These are phyloP conservation scores for Lasiodiplodia sp. DNA, from an alignment of 2,329 filamentous ascomycete species.

Conservation along the genomic window DNA sequence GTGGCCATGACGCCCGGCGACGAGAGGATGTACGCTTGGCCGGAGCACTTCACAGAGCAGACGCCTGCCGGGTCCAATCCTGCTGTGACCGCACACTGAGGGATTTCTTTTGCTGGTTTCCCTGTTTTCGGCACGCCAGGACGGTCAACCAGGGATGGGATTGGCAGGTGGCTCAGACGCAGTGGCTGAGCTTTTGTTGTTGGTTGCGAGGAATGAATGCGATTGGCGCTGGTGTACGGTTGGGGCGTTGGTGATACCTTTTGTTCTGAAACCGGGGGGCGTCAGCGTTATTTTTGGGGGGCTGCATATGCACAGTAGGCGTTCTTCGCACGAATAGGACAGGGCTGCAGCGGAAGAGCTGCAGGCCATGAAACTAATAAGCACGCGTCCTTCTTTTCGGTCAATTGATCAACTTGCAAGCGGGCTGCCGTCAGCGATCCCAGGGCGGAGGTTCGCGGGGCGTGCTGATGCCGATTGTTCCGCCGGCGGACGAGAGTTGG, in stretches of 20 bases:
- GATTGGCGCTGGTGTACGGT: conserved; percentile 17
- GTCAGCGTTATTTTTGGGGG: background rate
- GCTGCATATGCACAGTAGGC: background rate
- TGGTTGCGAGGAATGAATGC: background rate
- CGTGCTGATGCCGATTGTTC: conserved; percentile 5
- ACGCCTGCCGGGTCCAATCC: conserved; percentile 23
- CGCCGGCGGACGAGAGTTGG: background rate
- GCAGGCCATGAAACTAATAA: background rate
- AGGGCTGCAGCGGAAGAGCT: conserved; percentile 17
- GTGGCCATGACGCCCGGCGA: conserved; percentile 63
- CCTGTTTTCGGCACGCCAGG: background rate
- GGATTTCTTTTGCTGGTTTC: conserved; percentile 1
- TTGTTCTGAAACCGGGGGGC: conserved; percentile 3
- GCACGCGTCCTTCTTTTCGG: background rate
- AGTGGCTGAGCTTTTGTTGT: background rate
- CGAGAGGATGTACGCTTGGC: conserved; percentile 70
- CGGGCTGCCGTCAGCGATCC: background rate
- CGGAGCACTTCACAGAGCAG: conserved; percentile 58
- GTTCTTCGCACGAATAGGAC: conserved; percentile 14
- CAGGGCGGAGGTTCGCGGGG: background rate
- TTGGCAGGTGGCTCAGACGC: conserved; percentile 24
- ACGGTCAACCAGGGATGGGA: background rate
- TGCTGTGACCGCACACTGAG: conserved; percentile 20
- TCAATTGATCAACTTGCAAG: background rate
- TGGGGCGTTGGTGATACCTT: conserved; percentile 24